These are phyloP conservation scores for Verticillium dahliae DNA, from an alignment of 2,329 filamentous ascomycete species.

Conservation along the genomic window DNA sequence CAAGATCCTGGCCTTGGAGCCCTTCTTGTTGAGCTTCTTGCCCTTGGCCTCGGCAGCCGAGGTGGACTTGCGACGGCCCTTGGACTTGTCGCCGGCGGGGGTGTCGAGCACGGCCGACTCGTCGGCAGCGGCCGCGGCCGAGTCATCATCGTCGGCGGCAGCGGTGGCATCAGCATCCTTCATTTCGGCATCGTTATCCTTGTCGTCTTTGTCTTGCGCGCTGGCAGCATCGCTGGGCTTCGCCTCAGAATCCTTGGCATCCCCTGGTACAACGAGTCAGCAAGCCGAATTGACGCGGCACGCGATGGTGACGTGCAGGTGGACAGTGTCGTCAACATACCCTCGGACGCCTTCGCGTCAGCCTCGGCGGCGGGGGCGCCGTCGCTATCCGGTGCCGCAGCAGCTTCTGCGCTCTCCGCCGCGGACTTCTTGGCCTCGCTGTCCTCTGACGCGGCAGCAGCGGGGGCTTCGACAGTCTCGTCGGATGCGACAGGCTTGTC, in stretches of 20 bases:
- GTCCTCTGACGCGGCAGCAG: conserved; percentile 1
- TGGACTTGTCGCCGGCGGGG: conserved; percentile 31
- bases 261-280: conserved; percentile 14
- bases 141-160: conserved; percentile 14
- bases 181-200: conserved; percentile 52
- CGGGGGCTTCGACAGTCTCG: conserved; percentile 14
- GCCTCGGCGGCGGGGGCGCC: conserved; percentile 15
- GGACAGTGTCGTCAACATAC: conserved; percentile 17
- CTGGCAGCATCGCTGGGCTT: conserved; percentile 22
- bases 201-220: conserved; percentile 17
- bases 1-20: conserved; percentile 63
- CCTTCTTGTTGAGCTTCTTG: conserved; percentile 83
- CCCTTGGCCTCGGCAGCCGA: conserved; percentile 59
- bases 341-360: conserved; percentile 20
- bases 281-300: conserved; percentile 1
- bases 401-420: conserved; percentile 16
- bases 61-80: conserved; percentile 66
- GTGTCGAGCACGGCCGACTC: conserved; percentile 9
- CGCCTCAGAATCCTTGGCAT: conserved; percentile 21
- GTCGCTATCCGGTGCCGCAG: conserved; percentile 16
- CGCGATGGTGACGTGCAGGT: background rate
- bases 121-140: too few species aligned
- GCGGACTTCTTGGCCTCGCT: conserved; percentile 14
- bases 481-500: conserved; percentile 11
- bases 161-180: conserved; percentile 57